Conservation (phyloP, 768 basidiomycete genomes). For the Leccinum aurantiacum region DNA sequence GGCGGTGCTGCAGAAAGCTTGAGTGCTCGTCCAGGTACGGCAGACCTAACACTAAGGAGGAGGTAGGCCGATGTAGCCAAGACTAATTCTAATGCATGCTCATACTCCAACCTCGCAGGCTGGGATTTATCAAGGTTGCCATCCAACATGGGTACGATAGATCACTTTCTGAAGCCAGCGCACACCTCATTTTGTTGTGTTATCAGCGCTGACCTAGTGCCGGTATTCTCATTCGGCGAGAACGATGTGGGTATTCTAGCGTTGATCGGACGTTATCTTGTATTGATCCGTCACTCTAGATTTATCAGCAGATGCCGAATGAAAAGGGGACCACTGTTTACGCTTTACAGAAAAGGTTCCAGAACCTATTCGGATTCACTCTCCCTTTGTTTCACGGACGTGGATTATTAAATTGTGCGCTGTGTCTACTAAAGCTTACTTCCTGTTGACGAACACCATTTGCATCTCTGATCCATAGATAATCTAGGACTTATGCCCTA, state of each 20-base stretch:
- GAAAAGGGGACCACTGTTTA: slow-evolving; percentile 88
- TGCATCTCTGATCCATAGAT: slow-evolving; percentile 50
- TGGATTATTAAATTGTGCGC: slow-evolving; percentile 88
- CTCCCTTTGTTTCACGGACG: slow-evolving; percentile 96
- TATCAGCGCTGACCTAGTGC: slow-evolving; percentile 87
- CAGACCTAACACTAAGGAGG: slow-evolving; percentile 77
- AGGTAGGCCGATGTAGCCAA: slow-evolving; percentile 40
- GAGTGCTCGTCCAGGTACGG: slow-evolving; percentile 95
- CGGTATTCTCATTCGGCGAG: slow-evolving; percentile 98
- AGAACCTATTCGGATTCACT: slow-evolving; percentile 92
- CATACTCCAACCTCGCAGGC: slow-evolving; percentile 38
- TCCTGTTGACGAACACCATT: neutral
- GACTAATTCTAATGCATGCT: neutral
- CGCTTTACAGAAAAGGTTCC: slow-evolving; percentile 86
- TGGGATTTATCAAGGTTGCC: slow-evolving; percentile 95
- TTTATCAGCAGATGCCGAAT: slow-evolving; percentile 96
- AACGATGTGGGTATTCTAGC: slow-evolving; percentile 71
- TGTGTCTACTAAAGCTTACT: neutral
- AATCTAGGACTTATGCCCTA: slow-evolving; percentile 96
- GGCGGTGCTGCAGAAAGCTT: slow-evolving; percentile 96
- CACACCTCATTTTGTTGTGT: slow-evolving; percentile 5
- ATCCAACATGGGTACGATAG: slow-evolving; percentile 77
- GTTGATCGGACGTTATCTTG: neutral
- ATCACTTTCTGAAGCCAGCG: neutral
- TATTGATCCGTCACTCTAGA: slow-evolving; percentile 46